A percentile compares a stretch with the other conserved stretches of the same genome.
phyloP scores from a whole-genome alignment of 1,139 yeast genomes.

The Yamadazyma oceani region DNA sequence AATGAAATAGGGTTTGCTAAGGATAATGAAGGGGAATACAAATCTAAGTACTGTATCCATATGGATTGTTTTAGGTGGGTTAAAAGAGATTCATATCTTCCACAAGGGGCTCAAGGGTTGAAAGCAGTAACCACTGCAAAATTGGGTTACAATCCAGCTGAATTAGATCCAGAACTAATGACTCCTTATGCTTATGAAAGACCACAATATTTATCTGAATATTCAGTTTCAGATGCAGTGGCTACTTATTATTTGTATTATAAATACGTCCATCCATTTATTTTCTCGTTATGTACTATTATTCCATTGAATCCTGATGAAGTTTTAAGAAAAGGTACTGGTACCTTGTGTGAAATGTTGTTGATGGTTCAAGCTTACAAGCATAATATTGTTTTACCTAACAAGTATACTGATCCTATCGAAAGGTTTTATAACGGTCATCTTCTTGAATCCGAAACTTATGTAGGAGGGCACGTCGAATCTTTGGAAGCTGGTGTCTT shows the following conservation, averaged over 20 bases:
- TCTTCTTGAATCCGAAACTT: slow-evolving; percentile 89
- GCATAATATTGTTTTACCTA: slow-evolving; percentile 76
- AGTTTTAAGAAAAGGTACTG: slow-evolving; percentile 94
- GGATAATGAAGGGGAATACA: slow-evolving; percentile 89
- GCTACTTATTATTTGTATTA: slow-evolving; percentile 95
- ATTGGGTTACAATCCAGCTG: slow-evolving; percentile 94
- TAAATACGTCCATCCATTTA: slow-evolving; percentile 97
- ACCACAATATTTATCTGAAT: slow-evolving; percentile 91
- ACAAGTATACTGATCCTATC: slow-evolving; percentile 88
- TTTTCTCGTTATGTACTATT: slow-evolving; percentile 92
- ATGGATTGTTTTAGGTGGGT: slow-evolving; percentile 99
- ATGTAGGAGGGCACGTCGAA: slow-evolving; percentile 99
- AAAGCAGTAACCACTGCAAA: slow-evolving; percentile 97
- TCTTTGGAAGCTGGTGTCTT: slow-evolving; percentile 97
- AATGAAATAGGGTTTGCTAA: slow-evolving; percentile 92
- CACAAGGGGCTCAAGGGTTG: slow-evolving; percentile 98
- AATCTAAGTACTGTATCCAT: slow-evolving; percentile 89
- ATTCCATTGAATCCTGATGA: slow-evolving; percentile 97
- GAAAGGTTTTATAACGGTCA: slow-evolving; percentile 96
- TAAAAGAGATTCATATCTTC: slow-evolving; percentile 95
- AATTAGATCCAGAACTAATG: slow-evolving; percentile 96
- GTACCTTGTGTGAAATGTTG: slow-evolving; percentile 97
- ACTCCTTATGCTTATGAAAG: slow-evolving; percentile 94
- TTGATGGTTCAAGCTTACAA: slow-evolving; percentile 95
- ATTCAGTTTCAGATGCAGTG: slow-evolving; percentile 98